Conservation (phyloP, 176 grass and related monocot genomes). For the Poa pratensis region DNA sequence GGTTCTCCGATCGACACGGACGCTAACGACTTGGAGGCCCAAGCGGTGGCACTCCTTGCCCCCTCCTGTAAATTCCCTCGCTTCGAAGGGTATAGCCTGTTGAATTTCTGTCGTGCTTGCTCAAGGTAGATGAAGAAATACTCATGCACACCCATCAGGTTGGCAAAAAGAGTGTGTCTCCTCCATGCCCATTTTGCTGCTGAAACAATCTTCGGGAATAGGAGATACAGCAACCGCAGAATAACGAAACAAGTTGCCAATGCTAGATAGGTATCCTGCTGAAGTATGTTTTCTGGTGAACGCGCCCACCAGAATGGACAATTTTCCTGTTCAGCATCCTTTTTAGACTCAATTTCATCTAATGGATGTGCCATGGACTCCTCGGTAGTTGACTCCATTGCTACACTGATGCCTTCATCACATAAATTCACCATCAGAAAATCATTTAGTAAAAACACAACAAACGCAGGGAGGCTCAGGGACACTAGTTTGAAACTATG, state of each 20-base stretch:
- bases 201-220: constrained; percentile 73
- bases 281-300: constrained; percentile 94
- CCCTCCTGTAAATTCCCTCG: constrained; percentile 83
- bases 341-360: constrained; percentile 53
- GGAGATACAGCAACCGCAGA: constrained; percentile 63
- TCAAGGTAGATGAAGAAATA: constrained; percentile 64
- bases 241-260: constrained; percentile 73
- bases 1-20: constrained; percentile 89
- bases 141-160: constrained; percentile 59
- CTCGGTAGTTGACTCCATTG: constrained; percentile 43
- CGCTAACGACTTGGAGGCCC: constrained; percentile 89
- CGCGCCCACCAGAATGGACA: constrained; percentile 95
- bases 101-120: constrained; percentile 64
- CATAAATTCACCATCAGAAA: constrained; percentile 37
- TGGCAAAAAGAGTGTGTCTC: constrained; percentile 64
- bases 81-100: constrained; percentile 73
- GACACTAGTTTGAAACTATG: not conserved
- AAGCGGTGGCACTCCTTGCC: constrained; percentile 71
- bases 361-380: constrained; percentile 54
- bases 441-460: constrained; percentile 5
- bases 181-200: constrained; percentile 68
- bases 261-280: constrained; percentile 92
- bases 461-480: not conserved
- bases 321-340: constrained; percentile 66
- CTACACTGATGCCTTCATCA: constrained; percentile 73